Percentiles rank a stretch among this genome's conserved stretches.
Conservation (phyloP, 441 rosid species). For the Bruguiera hainesii region DNA sequence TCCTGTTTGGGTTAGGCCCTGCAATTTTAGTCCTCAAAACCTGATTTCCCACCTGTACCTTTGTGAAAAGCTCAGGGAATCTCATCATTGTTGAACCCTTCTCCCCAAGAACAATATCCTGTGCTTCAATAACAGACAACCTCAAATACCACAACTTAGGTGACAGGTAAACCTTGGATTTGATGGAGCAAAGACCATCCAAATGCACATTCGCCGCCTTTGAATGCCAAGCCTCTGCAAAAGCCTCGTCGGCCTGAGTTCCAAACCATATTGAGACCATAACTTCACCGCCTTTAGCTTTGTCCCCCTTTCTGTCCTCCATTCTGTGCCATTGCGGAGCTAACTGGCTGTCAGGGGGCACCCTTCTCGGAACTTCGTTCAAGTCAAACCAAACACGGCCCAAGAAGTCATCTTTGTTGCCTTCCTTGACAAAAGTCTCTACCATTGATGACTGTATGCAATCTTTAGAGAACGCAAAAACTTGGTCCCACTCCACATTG, state of each 20-base stretch:
- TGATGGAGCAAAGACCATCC: constrained; percentile 37
- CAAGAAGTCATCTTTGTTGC: constrained; percentile 27
- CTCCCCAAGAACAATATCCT: constrained; percentile 40
- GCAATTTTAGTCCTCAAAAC: constrained; percentile 43
- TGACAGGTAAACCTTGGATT: constrained; percentile 51
- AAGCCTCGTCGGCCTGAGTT: constrained; percentile 52
- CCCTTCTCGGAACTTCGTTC: constrained; percentile 44
- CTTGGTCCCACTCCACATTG: constrained; percentile 45
- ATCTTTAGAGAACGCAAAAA: constrained; percentile 46
- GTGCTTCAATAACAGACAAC: constrained; percentile 53
- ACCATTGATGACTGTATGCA: constrained; percentile 43
- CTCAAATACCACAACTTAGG: constrained; percentile 56
- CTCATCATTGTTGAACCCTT: constrained; percentile 55
- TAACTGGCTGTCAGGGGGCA: constrained; percentile 52
- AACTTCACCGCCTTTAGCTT: constrained; percentile 40
- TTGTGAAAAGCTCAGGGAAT: constrained; percentile 32
- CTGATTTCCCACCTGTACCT: constrained; percentile 36
- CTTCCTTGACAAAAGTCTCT: constrained; percentile 35
- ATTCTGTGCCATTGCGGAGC: constrained; percentile 55
- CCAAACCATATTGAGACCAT: constrained; percentile 56
- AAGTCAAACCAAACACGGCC: constrained; percentile 42
- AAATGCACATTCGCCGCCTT: constrained; percentile 69
- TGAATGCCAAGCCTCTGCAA: constrained; percentile 49
- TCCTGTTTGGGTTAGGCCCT: constrained; percentile 44
- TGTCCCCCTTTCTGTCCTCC: constrained; percentile 40